Percentiles rank a stretch among this genome's conserved stretches.
Evolutionary conservation across 371 early-diverging fungal species (phyloP).

Genomic region (Syncephalis fuscata): DNA sequence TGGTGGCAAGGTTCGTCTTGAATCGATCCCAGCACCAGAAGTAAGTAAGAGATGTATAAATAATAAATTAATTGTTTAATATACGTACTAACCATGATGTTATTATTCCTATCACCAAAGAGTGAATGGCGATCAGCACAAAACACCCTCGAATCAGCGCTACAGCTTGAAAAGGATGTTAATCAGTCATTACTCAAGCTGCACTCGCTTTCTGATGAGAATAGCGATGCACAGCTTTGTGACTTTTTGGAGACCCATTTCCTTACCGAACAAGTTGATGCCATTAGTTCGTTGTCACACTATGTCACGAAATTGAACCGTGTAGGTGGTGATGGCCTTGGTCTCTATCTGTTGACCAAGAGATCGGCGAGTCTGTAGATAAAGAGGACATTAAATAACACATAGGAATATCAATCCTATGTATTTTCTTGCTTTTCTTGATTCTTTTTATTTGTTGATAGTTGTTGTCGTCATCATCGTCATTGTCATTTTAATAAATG

Average conservation of each 20-base stretch:
- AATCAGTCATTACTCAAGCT: conserved; percentile 38
- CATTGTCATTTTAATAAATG: too few relatives aligned
- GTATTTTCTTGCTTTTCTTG: too few relatives aligned
- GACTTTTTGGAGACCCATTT: conserved; percentile 36
- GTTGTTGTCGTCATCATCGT: too few relatives aligned
- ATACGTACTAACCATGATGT: background rate
- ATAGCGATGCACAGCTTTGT: conserved; percentile 31
- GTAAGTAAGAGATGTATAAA: background rate
- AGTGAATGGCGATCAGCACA: conserved; percentile 44
- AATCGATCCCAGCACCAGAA: conserved; percentile 17
- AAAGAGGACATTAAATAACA: too few relatives aligned
- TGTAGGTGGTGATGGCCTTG: conserved; percentile 30
- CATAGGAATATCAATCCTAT: too few relatives aligned
- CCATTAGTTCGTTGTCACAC: conserved; percentile 44
- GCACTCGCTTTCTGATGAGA: conserved; percentile 23
- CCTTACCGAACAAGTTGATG: conserved; percentile 45
- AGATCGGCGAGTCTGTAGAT: background rate
- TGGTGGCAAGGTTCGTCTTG: conserved; percentile 30
- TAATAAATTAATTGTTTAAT: too few relatives aligned
- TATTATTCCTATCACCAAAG: too few relatives aligned
- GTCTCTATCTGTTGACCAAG: conserved; percentile 9
- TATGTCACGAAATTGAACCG: conserved; percentile 47
- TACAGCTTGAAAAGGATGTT: conserved; percentile 49
- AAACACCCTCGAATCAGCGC: conserved; percentile 41
- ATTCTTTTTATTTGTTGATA: too few relatives aligned